A percentile compares a stretch with the other conserved stretches of the same genome.
These are phyloP conservation scores for Fusarium hainanense DNA, from an alignment of 2,329 filamentous ascomycete genomes.

Conservation along the genomic window DNA sequence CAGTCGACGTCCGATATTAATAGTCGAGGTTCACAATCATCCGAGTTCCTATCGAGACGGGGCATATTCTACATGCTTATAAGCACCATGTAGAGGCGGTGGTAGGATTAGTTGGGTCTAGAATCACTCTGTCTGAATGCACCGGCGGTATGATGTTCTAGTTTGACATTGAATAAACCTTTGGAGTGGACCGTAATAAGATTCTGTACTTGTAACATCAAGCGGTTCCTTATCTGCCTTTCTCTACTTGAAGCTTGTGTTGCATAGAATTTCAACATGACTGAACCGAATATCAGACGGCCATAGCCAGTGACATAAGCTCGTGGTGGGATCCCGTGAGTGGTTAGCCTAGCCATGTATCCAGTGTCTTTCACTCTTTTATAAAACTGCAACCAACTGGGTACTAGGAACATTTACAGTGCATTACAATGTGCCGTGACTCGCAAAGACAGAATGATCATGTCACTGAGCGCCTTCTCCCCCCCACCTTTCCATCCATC, in stretches of 20 bases:
- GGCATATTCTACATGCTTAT: background rate
- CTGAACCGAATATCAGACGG: background rate
- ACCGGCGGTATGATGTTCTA: no score
- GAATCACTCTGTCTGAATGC: background rate
- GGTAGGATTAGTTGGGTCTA: background rate
- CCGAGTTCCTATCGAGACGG: background rate
- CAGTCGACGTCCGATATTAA: background rate
- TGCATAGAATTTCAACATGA: background rate
- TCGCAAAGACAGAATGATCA: slow-evolving; percentile 21
- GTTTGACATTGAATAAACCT: background rate
- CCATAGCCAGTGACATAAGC: slow-evolving; percentile 8
- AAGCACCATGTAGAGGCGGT: background rate
- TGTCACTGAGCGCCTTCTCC: slow-evolving; percentile 6
- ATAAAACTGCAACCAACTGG: background rate
- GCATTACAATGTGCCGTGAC: slow-evolving; percentile 9
- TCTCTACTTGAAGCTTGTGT: background rate
- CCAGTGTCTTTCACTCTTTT: background rate
- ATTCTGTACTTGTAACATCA: background rate
- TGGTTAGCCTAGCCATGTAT: slow-evolving; percentile 1
- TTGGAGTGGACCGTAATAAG: background rate
- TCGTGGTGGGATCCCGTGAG: slow-evolving; percentile 30
- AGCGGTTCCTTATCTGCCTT: no score
- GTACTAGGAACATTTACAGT: background rate
- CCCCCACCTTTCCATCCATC: background rate
- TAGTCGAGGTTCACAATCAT: background rate